Percentiles rank a stretch among this genome's conserved stretches.
phyloP scores from a whole-genome alignment of 169 alveolate species.

The Cryptosporidium tyzzeri region DNA sequence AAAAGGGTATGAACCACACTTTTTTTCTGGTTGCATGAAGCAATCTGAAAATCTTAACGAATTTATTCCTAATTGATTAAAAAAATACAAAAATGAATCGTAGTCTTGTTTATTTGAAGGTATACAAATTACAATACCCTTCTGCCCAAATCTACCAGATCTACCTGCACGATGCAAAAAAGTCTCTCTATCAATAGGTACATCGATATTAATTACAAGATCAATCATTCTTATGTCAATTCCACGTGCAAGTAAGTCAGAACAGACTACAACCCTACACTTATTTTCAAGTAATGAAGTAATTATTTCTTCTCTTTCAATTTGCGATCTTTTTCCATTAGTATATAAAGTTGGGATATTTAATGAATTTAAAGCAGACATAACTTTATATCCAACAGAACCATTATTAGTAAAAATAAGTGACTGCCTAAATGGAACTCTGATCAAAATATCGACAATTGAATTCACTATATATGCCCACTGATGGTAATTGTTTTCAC shows the following conservation, averaged over 20 bases:
- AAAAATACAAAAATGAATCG: constrained; percentile 37
- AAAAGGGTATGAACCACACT: not conserved
- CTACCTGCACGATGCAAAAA: constrained; percentile 92
- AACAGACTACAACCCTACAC: constrained; percentile 85
- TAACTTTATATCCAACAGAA: constrained; percentile 74
- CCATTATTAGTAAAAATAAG: constrained; percentile 80
- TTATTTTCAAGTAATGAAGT: constrained; percentile 65
- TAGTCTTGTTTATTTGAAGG: constrained; percentile 34
- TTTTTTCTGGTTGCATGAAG: not conserved
- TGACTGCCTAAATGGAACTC: constrained; percentile 76
- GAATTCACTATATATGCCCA: constrained; percentile 51
- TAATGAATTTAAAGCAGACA: constrained; percentile 64
- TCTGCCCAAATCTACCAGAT: constrained; percentile 88
- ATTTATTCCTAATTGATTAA: constrained; percentile 35
- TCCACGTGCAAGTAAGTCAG: constrained; percentile 93
- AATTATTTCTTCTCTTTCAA: constrained; percentile 77
- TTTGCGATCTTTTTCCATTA: constrained; percentile 77
- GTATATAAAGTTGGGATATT: constrained; percentile 71
- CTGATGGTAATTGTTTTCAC: constrained; percentile 45
- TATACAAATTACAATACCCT: constrained; percentile 86
- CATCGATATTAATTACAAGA: constrained; percentile 90
- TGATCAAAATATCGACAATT: constrained; percentile 35
- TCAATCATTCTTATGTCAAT: constrained; percentile 88
- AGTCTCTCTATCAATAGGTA: constrained; percentile 86
- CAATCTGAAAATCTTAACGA: constrained; percentile 16